Conservation (phyloP, 768 basidiomycete genomes). For the Tubosaeta brunneosetosa region DNA sequence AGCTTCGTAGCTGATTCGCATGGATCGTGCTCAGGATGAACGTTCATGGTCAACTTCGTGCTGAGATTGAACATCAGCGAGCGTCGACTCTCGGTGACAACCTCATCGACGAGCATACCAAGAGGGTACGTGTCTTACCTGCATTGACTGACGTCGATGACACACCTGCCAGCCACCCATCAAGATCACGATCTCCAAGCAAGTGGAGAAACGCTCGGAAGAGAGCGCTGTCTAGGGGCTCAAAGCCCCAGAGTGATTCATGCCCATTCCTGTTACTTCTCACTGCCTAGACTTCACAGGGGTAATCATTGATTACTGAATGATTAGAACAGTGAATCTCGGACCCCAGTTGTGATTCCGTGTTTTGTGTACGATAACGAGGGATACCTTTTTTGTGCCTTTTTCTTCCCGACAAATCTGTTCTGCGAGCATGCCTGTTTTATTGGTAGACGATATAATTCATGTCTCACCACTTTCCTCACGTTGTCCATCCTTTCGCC, state of each 20-base stretch:
- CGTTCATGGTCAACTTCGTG: conserved; percentile 1
- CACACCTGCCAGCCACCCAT: conserved; percentile 12
- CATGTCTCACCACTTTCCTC: neutral
- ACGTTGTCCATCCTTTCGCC: neutral
- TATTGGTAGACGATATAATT: neutral
- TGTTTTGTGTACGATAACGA: neutral
- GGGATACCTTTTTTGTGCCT: neutral
- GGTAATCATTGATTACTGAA: neutral
- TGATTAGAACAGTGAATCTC: neutral
- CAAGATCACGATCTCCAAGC: conserved; percentile 11
- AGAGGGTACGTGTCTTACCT: conserved; percentile 4
- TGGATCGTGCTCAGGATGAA: conserved; percentile 8
- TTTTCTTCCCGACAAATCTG: neutral
- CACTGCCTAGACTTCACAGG: neutral
- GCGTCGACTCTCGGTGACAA: neutral
- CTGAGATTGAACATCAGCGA: conserved; percentile 15
- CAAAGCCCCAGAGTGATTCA: too few species aligned
- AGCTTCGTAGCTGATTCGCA: neutral
- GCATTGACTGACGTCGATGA: neutral
- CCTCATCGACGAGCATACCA: conserved; percentile 3
- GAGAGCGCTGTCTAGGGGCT: conserved; percentile 4
- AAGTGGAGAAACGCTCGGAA: conserved; percentile 4
- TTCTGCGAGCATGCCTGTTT: neutral
- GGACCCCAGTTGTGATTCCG: neutral
- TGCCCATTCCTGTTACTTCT: too few species aligned